These are phyloP conservation scores for Alternaria tenuissima DNA, from an alignment of 2,329 filamentous ascomycete species.

Conservation along the genomic window DNA sequence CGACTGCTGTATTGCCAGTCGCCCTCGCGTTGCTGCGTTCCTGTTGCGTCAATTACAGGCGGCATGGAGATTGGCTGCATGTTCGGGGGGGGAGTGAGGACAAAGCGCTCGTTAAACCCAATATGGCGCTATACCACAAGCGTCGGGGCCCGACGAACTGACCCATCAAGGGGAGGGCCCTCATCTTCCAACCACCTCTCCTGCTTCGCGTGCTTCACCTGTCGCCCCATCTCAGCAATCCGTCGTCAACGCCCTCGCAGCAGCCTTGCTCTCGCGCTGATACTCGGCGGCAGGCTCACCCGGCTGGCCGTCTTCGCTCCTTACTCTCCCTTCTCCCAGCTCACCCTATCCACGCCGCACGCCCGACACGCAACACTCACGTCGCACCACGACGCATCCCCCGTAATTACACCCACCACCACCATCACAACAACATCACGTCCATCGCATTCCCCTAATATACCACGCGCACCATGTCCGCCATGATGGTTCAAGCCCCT, in stretches of 20 bases:
- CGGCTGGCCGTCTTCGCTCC: constrained; percentile 47
- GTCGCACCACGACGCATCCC: constrained; percentile 32
- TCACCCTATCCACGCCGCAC: constrained; percentile 33
- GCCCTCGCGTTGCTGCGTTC: background rate
- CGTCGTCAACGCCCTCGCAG: constrained; percentile 35
- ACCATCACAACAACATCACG: constrained; percentile 14
- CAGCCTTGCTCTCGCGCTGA: constrained; percentile 36
- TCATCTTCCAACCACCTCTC: constrained; percentile 32
- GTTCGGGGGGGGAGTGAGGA: constrained; percentile 12
- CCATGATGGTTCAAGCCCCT: constrained; percentile 65
- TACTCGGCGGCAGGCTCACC: constrained; percentile 35
- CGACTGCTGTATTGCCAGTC: no score
- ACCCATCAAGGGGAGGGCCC: constrained; percentile 21
- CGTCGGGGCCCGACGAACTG: constrained; percentile 17
- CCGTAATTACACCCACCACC: constrained; percentile 14
- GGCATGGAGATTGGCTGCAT: background rate
- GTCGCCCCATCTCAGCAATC: constrained; percentile 30
- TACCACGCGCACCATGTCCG: constrained; percentile 31
- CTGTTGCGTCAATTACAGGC: background rate
- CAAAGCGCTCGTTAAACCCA: constrained; percentile 11
- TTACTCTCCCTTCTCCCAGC: constrained; percentile 38
- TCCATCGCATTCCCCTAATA: constrained; percentile 12
- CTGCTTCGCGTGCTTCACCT: constrained; percentile 24
- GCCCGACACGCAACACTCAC: constrained; percentile 32
- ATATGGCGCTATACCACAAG: constrained; percentile 19